These are phyloP conservation scores for Phytophthora podocarpi DNA, from an alignment of 352 stramenopile species.

Conservation along the genomic window DNA sequence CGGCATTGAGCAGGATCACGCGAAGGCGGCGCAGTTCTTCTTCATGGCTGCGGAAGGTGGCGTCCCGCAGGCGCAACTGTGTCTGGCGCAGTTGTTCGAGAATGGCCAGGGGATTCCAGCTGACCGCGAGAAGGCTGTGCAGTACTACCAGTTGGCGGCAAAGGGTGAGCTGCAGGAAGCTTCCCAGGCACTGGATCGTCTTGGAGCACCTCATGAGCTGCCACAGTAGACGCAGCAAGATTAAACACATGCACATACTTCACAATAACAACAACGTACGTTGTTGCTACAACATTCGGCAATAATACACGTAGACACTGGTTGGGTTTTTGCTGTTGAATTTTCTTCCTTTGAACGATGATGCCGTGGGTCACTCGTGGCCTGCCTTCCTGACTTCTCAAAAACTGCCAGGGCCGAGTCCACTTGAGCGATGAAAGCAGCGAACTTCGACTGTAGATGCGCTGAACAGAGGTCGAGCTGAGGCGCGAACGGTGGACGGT, in stretches of 20 bases:
- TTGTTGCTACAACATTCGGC: background rate
- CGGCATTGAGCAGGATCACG: conserved; percentile 53
- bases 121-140: conserved; percentile 64
- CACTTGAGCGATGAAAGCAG: background rate
- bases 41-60: conserved; percentile 66
- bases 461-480: conserved; percentile 27
- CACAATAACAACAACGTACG: conserved; percentile 4
- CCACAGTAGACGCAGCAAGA: conserved; percentile 22
- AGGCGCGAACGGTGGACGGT: conserved; percentile 13
- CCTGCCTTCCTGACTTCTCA: background rate
- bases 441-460: conserved; percentile 7
- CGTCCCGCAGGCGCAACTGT: conserved; percentile 71
- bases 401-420: conserved; percentile 11
- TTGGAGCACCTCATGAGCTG: conserved; percentile 48
- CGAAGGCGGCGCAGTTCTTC: conserved; percentile 77
- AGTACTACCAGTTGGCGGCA: conserved; percentile 79
- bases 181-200: conserved; percentile 51
- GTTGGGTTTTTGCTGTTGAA: conserved; percentile 11
- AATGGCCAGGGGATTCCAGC: conserved; percentile 49
- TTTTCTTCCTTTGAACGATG: conserved; percentile 20
- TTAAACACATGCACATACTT: too few species aligned
- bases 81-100: conserved; percentile 81
- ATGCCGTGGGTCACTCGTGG: conserved; percentile 1
- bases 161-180: conserved; percentile 60
- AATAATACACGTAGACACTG: conserved; percentile 13